Conservation (phyloP, 768 basidiomycete species). For the Lactarius vividus region DNA sequence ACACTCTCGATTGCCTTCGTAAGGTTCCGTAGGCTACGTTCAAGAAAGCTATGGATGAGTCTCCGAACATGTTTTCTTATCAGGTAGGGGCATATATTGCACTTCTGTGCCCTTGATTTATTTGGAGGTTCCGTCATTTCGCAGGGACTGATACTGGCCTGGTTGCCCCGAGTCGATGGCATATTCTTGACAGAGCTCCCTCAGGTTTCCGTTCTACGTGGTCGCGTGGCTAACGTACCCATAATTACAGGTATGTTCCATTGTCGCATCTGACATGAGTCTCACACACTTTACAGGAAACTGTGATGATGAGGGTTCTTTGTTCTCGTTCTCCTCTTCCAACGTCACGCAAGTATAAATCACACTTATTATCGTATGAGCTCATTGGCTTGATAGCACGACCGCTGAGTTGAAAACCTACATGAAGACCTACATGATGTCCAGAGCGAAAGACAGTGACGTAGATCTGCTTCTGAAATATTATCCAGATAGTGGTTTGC, state of each 20-base stretch:
- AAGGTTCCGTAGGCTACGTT: conserved; percentile 35
- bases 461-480: conserved; percentile 28
- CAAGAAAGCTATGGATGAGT: conserved; percentile 35
- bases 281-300: conserved; percentile 37
- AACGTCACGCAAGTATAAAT: conserved; percentile 34
- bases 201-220: conserved; percentile 25
- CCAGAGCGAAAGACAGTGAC: conserved; percentile 26
- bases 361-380: neutral
- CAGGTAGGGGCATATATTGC: conserved; percentile 29
- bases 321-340: conserved; percentile 32
- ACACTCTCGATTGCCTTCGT: conserved; percentile 47
- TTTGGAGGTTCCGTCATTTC: neutral
- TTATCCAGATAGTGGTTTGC: no score
- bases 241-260: conserved; percentile 27
- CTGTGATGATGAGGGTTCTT: conserved; percentile 59
- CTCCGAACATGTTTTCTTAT: conserved; percentile 36
- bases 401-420: conserved; percentile 7
- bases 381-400: neutral
- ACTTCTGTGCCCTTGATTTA: neutral
- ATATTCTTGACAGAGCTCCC: conserved; percentile 31
- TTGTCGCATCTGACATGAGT: neutral
- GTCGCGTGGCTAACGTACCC: conserved; percentile 29
- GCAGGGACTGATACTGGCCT: conserved; percentile 31
- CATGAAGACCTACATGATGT: conserved; percentile 29
- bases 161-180: conserved; percentile 33